A percentile compares a stretch with the other conserved stretches of the same genome.
These are phyloP conservation scores for Ploettnerulaceae sp. DNA, from an alignment of 2,329 filamentous ascomycete species.

Conservation along the genomic window DNA sequence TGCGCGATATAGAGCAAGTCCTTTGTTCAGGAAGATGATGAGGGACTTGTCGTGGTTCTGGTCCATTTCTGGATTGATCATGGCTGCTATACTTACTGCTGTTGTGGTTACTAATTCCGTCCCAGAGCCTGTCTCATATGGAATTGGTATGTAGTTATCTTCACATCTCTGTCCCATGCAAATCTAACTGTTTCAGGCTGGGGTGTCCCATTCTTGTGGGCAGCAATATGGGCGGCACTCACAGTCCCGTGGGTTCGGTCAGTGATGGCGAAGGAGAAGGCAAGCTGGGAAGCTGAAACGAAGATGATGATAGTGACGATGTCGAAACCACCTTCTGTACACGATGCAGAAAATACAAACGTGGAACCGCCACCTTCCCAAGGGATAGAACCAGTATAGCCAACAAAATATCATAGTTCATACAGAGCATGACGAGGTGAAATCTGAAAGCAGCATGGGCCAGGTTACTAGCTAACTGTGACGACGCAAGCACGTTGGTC, in stretches of 20 bases:
- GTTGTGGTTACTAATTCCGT: slow-evolving; percentile 19
- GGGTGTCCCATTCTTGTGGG: slow-evolving; percentile 24
- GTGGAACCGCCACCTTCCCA: too few species aligned
- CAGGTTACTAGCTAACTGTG: too few species aligned
- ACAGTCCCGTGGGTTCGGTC: slow-evolving; percentile 19
- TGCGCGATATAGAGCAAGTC: slow-evolving; percentile 40
- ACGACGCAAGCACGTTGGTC: too few species aligned
- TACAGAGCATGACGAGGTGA: too few species aligned
- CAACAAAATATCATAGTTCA: too few species aligned
- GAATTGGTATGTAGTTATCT: slow-evolving; percentile 17
- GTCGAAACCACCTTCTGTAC: slow-evolving; percentile 7
- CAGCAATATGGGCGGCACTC: slow-evolving; percentile 22
- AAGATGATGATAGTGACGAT: slow-evolving; percentile 10
- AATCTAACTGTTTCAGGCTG: slow-evolving; percentile 17
- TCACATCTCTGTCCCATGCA: not conserved
- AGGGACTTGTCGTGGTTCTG: slow-evolving; percentile 40
- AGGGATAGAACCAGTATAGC: too few species aligned
- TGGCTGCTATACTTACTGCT: slow-evolving; percentile 36
- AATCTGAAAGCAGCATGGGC: too few species aligned
- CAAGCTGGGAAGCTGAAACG: slow-evolving; percentile 16
- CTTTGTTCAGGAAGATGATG: slow-evolving; percentile 40
- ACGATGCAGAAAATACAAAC: not conserved
- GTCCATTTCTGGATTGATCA: slow-evolving; percentile 37
- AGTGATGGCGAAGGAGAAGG: slow-evolving; percentile 17
- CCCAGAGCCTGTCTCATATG: slow-evolving; percentile 17